Conservation (phyloP, 371 early-diverging fungal species). For the Umbelopsis sp. region DNA sequence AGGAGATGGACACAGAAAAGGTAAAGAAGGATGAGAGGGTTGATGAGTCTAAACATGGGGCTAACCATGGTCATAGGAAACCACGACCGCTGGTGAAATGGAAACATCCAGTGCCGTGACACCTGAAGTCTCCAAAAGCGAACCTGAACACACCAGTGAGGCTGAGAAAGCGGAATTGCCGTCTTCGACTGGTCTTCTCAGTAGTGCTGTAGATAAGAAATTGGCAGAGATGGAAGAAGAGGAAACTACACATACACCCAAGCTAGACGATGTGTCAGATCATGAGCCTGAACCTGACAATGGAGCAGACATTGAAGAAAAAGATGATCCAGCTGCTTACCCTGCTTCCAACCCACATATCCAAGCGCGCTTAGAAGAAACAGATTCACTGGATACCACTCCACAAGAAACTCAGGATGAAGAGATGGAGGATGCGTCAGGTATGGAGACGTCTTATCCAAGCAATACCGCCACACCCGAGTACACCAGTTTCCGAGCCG, state of each 20-base stretch:
- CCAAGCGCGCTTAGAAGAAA: conserved; percentile 38
- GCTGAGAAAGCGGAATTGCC: not conserved
- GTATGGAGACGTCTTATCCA: not conserved
- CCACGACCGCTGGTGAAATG: not conserved
- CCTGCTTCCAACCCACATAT: conserved; percentile 51
- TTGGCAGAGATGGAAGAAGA: conserved; percentile 29
- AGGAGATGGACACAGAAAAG: conserved; percentile 21
- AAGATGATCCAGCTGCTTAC: conserved; percentile 45
- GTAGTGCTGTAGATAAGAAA: not conserved
- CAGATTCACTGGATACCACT: conserved; percentile 31
- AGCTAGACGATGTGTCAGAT: conserved; percentile 50
- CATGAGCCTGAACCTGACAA: conserved; percentile 32
- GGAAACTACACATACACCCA: conserved; percentile 45
- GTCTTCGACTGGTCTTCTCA: not conserved
- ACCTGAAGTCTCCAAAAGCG: not conserved
- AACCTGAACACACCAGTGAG: not conserved
- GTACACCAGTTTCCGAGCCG: not conserved
- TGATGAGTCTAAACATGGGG: too few species aligned
- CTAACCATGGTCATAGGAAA: not conserved
- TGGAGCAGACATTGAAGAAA: conserved; percentile 30
- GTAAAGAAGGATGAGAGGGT: not conserved
- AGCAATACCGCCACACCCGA: conserved; percentile 8
- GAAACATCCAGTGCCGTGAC: not conserved
- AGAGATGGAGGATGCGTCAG: conserved; percentile 4
- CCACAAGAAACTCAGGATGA: conserved; percentile 20